Base-by-base conservation (phyloP, 108 stramenopile genomes). In the Nitzschia sp. region DNA sequence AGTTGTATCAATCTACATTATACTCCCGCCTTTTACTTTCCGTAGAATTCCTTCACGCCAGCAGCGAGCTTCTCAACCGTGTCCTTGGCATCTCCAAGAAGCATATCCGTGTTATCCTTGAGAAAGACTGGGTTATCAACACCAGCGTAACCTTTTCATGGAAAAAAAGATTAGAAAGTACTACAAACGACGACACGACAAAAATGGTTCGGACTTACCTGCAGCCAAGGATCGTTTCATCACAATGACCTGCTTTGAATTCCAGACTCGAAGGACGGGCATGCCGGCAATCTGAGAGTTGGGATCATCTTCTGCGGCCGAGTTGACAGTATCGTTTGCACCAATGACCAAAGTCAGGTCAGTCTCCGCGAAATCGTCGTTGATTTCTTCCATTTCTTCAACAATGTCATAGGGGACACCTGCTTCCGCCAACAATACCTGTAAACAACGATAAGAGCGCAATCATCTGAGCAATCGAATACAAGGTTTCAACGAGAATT, bases 401-500 rank as follows among this genome's bases (percentile, higher is more conserved):
- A 99, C 99, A 67, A 98, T 95, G 72, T 98, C 98, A 80, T 99
- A 99, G 15, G 98, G 98, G 23, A 99, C 98, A 47, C 98, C 98
- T 26, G 99, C 99, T 84, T 99, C 99, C 23, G 99, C 99, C 54
- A 99, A 89, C 56, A 99, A 81, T 1, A 84, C 54, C 49, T 72
- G 11, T 0, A 6, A 42, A 9, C n/a, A n/a, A n/a, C n/a, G n/a
- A n/a, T n/a, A n/a, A n/a, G n/a, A n/a, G n/a, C n/a, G 6, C 38
- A 25, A n/a, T 21, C 19, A 34, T 15, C 21, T 8, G 53, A 32
- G n/a, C 0, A 47, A 46, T 0, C 36, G 30, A 27, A 15, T 32
- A 42, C 38, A 42, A 9, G 38, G 38, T 42, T 42, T 6, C 38
- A 42, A 6, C 6, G 38, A 42, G 38, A 6, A 42, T 13, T 6